Evolutionary conservation across 2,329 filamentous ascomycete genomes (phyloP).

Genomic region (Dactylellina parvicollis): DNA sequence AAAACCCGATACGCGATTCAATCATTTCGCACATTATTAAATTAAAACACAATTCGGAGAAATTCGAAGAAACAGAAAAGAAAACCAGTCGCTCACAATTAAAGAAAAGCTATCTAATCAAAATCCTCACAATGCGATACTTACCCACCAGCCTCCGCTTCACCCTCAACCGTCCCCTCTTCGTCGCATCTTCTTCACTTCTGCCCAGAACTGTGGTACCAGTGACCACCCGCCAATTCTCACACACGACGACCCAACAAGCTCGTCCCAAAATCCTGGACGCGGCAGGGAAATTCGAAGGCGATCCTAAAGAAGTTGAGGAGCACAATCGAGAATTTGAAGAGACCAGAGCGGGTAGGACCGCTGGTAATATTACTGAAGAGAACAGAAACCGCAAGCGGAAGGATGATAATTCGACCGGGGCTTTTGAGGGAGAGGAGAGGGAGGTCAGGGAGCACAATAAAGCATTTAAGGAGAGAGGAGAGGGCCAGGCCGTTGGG

Average conservation of each 20-base stretch:
- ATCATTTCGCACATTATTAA: too few relatives aligned
- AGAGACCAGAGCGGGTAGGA: background rate
- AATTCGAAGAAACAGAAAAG: constrained; percentile 1
- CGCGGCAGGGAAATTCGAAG: constrained; percentile 12
- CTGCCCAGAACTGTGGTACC: constrained; percentile 7
- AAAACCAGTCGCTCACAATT: too few relatives aligned
- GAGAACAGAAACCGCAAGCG: constrained; percentile 7
- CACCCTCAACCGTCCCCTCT: too few relatives aligned
- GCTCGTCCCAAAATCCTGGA: constrained; percentile 33
- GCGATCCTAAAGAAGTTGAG: constrained; percentile 13
- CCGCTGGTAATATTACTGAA: background rate
- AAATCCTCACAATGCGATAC: constrained; percentile 28
- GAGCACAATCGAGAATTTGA: constrained; percentile 13
- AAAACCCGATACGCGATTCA: too few relatives aligned
- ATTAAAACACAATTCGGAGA: too few relatives aligned
- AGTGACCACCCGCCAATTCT: background rate
- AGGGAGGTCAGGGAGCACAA: constrained; percentile 46
- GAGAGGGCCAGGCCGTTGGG: background rate
- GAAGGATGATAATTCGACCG: constrained; percentile 17
- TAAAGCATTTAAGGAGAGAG: constrained; percentile 42
- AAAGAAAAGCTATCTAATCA: too few relatives aligned
- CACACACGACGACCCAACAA: constrained; percentile 14
- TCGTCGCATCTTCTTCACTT: too few relatives aligned
- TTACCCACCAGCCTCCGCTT: constrained; percentile 3
- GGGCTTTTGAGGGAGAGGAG: constrained; percentile 27